Conservation (phyloP, 306 rosid genomes). For the Dryas drummondii region DNA sequence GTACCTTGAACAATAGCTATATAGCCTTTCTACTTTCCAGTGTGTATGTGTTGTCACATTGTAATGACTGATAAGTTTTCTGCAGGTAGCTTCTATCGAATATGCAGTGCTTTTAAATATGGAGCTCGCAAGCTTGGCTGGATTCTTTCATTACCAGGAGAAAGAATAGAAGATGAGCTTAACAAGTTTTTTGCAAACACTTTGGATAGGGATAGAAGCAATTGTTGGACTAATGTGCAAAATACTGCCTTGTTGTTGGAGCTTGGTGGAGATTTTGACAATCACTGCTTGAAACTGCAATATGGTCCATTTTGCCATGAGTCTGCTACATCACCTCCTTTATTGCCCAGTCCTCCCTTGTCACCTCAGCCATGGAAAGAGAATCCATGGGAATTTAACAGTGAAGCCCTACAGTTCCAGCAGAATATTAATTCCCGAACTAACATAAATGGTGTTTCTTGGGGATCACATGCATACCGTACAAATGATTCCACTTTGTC, state of each 20-base stretch:
- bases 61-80: constrained; percentile 28
- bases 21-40: not conserved
- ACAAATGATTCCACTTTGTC: constrained; percentile 45
- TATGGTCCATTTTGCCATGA: constrained; percentile 52
- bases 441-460: constrained; percentile 42
- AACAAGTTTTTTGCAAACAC: constrained; percentile 61
- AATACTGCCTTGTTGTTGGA: constrained; percentile 50
- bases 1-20: not conserved
- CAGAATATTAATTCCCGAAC: constrained; percentile 42
- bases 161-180: constrained; percentile 63
- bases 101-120: constrained; percentile 82
- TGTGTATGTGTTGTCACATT: not conserved
- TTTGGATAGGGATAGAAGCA: constrained; percentile 59
- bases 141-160: constrained; percentile 63
- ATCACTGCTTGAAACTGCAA: constrained; percentile 52
- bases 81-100: constrained; percentile 78
- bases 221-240: constrained; percentile 35
- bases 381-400: constrained; percentile 53
- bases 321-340: constrained; percentile 41
- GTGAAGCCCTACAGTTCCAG: constrained; percentile 39
- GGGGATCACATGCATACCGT: constrained; percentile 41
- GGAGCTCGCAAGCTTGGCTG: constrained; percentile 86
- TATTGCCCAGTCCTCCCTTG: constrained; percentile 55
- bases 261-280: constrained; percentile 73
- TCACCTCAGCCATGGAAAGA: constrained; percentile 47